phyloP scores from a whole-genome alignment of 2,329 filamentous ascomycete genomes.

The Fusarium sp. region DNA sequence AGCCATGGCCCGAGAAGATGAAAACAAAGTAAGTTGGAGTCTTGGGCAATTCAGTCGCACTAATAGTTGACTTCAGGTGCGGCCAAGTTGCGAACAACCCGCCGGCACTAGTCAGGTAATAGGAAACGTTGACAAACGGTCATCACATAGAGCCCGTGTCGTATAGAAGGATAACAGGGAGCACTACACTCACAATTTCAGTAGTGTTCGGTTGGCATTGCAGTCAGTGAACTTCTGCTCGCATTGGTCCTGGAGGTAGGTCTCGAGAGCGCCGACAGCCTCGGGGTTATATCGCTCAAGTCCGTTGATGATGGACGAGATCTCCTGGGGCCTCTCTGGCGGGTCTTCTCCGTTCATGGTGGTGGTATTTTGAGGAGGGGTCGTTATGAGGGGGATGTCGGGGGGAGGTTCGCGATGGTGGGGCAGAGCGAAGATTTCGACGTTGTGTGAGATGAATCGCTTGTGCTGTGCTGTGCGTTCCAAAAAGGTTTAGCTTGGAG shows the following conservation, averaged over 20 bases:
- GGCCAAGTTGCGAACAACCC: constrained; percentile 56
- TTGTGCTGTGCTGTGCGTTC: constrained; percentile 50
- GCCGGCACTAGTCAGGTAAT: constrained; percentile 84
- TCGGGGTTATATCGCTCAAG: constrained; percentile 99
- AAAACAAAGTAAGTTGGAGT: neutral
- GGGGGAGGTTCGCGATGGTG: constrained; percentile 55
- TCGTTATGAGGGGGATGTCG: constrained; percentile 47
- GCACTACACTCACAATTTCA: constrained; percentile 88
- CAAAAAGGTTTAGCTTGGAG: constrained; percentile 51
- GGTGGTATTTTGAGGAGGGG: constrained; percentile 47
- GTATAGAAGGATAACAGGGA: constrained; percentile 24
- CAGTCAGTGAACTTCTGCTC: constrained; percentile 94
- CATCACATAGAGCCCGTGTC: constrained; percentile 70
- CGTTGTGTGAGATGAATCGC: constrained; percentile 54
- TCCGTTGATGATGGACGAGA: constrained; percentile 93
- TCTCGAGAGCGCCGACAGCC: constrained; percentile 91
- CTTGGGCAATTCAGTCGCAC: constrained; percentile 73
- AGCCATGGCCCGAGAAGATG: constrained; percentile 24
- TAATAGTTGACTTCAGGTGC: constrained; percentile 77
- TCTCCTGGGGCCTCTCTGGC: constrained; percentile 90
- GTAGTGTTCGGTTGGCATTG: constrained; percentile 93
- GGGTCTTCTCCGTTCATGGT: constrained; percentile 83
- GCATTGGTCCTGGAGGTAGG: constrained; percentile 94
- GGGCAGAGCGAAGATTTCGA: constrained; percentile 58
- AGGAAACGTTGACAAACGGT: constrained; percentile 88